Evolutionary conservation across 345 rosid genomes (phyloP).

Genomic region (Gossypium bickii): DNA sequence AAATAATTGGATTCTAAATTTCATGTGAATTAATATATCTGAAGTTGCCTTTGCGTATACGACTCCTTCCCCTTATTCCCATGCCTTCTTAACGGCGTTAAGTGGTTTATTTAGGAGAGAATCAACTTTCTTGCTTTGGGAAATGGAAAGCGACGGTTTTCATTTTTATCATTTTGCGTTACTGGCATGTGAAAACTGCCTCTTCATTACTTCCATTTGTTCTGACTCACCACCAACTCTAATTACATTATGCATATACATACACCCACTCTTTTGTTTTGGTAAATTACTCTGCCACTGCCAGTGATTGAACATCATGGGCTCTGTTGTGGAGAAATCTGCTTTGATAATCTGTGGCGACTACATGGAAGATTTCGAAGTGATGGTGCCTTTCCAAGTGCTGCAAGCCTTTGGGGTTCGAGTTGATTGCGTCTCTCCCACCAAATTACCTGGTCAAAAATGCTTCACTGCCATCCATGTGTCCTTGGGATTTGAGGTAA

Average conservation of each 20-base stretch:
- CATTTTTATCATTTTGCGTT: no score
- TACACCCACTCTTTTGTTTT: not conserved
- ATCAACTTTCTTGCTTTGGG: no score
- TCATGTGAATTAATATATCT: no score
- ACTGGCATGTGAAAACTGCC: no score
- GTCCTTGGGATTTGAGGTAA: slow-evolving; percentile 43
- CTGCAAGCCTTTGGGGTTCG: slow-evolving; percentile 46
- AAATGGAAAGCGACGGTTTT: no score
- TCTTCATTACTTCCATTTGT: not conserved
- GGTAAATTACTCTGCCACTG: not conserved
- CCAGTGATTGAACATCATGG: slow-evolving; percentile 19
- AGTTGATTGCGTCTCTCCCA: slow-evolving; percentile 46
- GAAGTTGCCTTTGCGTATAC: no score
- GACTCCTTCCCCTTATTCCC: no score
- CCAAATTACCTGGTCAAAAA: slow-evolving; percentile 33
- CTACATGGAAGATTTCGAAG: slow-evolving; percentile 53
- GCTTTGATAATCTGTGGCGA: slow-evolving; percentile 48
- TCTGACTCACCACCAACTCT: not conserved
- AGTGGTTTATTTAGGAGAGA: no score
- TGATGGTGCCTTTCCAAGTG: slow-evolving; percentile 34
- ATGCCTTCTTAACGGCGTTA: no score
- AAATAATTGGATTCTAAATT: no score
- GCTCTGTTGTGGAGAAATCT: slow-evolving; percentile 31
- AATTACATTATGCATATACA: not conserved
- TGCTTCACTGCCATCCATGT: slow-evolving; percentile 46